Percentiles rank a stretch among this genome's conserved stretches.
These are phyloP conservation scores for Endocalyx cinctus DNA, from an alignment of 2,329 filamentous ascomycete species.

Conservation along the genomic window DNA sequence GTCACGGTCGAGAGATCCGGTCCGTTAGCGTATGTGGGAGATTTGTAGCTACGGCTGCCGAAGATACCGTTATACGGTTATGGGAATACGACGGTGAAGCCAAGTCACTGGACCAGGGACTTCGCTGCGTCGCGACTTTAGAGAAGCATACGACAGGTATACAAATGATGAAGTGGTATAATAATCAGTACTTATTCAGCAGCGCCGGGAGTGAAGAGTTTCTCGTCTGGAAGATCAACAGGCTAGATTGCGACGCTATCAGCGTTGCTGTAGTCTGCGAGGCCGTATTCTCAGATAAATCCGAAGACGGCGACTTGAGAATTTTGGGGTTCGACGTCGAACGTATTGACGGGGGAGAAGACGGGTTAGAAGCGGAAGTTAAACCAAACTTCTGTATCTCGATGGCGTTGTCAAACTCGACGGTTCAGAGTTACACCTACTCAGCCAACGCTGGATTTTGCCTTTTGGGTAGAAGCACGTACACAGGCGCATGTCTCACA, in stretches of 20 bases:
- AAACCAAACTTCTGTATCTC: constrained; percentile 51
- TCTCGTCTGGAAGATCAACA: constrained; percentile 70
- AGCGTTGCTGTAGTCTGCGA: constrained; percentile 55
- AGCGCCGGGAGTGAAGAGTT: constrained; percentile 87
- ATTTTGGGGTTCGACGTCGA: constrained; percentile 73
- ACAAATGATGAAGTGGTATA: constrained; percentile 74
- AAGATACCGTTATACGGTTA: constrained; percentile 70
- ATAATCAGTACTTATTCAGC: constrained; percentile 70
- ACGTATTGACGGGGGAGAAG: constrained; percentile 14
- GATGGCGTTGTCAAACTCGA: constrained; percentile 81
- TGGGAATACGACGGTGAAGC: constrained; percentile 44
- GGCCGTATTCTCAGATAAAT: constrained; percentile 47
- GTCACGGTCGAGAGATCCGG: constrained; percentile 81
- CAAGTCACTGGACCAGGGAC: constrained; percentile 5
- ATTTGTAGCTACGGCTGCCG: constrained; percentile 63
- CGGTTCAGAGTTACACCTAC: constrained; percentile 58
- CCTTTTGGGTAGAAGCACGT: constrained; percentile 50
- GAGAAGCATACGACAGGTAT: constrained; percentile 80
- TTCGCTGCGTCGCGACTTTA: constrained; percentile 58
- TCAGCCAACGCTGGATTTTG: constrained; percentile 36
- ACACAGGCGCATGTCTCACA: constrained; percentile 73
- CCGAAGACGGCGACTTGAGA: constrained; percentile 61
- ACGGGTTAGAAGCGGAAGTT: constrained; percentile 14
- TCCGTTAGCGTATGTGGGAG: constrained; percentile 39
- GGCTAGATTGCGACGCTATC: constrained; percentile 43